These are phyloP conservation scores for Chaetomium sp. DNA, from an alignment of 2,329 filamentous ascomycete species.

Conservation along the genomic window DNA sequence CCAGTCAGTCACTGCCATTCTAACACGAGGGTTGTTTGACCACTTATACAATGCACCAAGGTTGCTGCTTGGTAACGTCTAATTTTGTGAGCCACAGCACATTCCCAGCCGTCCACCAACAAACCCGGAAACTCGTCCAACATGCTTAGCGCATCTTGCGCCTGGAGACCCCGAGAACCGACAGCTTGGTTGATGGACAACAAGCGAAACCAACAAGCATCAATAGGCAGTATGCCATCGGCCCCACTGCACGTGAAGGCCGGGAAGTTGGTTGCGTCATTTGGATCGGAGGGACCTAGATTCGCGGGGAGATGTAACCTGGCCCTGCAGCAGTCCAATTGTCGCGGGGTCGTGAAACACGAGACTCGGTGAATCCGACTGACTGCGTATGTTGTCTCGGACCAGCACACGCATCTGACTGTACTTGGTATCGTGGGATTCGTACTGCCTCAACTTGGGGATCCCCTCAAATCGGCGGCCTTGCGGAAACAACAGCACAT, in stretches of 20 bases:
- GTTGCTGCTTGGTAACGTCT: background rate
- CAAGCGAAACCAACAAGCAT: constrained; percentile 10
- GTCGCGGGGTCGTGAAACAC: background rate
- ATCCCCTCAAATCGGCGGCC: background rate
- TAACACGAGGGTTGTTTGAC: background rate
- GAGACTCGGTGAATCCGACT: background rate
- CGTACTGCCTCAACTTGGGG: background rate
- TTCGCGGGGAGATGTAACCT: constrained; percentile 14
- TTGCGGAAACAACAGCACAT: background rate
- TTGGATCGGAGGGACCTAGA: background rate
- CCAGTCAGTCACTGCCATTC: background rate
- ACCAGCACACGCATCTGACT: background rate
- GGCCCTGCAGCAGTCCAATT: background rate
- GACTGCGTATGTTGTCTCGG: background rate
- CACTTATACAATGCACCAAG: background rate
- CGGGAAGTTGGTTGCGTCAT: background rate
- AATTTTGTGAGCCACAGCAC: too few species aligned
- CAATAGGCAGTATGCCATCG: background rate
- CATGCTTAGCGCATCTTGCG: background rate
- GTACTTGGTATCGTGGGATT: background rate
- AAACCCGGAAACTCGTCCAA: background rate
- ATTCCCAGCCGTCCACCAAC: background rate
- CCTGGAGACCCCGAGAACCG: background rate
- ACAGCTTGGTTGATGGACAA: constrained; percentile 11
- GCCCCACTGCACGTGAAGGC: constrained; percentile 1